Conservation (phyloP, 331 rosid genomes). For the Rhamnella rubrinervis region DNA sequence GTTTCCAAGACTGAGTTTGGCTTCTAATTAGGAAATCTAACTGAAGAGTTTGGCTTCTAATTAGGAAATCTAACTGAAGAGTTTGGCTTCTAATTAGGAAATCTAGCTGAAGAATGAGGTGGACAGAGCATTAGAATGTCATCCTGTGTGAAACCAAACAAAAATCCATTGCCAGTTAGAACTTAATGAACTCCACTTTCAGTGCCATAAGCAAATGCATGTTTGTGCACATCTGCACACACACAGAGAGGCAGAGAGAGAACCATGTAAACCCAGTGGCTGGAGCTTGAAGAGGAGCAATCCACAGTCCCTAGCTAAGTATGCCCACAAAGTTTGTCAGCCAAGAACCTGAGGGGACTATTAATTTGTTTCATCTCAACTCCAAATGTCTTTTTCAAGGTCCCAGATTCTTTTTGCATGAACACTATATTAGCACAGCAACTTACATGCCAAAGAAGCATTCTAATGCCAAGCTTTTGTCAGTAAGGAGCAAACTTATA, state of each 20-base stretch:
- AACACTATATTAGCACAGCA: background rate
- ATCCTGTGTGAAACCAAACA: too few relatives aligned
- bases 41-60: too few relatives aligned
- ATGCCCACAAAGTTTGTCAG: slow-evolving; percentile 92
- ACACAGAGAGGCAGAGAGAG: slow-evolving; percentile 15
- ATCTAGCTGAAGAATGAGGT: too few relatives aligned
- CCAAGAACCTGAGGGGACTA: slow-evolving; percentile 66
- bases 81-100: too few relatives aligned
- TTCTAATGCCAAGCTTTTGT: slow-evolving; percentile 66
- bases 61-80: too few relatives aligned
- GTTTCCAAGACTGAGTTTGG: too few relatives aligned
- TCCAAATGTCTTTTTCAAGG: background rate
- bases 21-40: too few relatives aligned
- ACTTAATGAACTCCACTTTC: too few relatives aligned
- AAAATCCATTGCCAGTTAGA: too few relatives aligned
- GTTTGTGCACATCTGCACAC: too few relatives aligned
- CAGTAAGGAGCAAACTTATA: slow-evolving; percentile 58
- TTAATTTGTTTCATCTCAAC: slow-evolving; percentile 12
- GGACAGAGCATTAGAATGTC: too few relatives aligned
- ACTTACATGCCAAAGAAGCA: slow-evolving; percentile 97
- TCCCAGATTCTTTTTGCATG: background rate
- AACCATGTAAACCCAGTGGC: slow-evolving; percentile 98
- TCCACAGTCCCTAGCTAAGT: slow-evolving; percentile 93
- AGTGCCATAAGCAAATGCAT: too few relatives aligned
- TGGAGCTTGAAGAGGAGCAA: slow-evolving; percentile 99